These are phyloP conservation scores for Pulveroboletus sp. DNA, from an alignment of 768 basidiomycete species.

Conservation along the genomic window DNA sequence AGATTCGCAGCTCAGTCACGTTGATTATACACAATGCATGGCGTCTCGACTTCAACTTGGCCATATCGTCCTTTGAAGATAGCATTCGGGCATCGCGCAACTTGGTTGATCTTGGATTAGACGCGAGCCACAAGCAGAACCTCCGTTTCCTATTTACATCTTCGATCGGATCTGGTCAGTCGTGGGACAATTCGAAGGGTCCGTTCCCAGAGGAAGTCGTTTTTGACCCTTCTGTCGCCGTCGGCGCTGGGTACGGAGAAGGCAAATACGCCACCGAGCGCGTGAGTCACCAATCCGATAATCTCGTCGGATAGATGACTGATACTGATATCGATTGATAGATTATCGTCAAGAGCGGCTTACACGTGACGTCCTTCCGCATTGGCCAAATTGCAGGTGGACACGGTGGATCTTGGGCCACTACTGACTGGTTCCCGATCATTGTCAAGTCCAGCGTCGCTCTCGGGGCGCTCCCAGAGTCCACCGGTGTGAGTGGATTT, in stretches of 20 bases:
- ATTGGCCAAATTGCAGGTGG: slow-evolving; percentile 48
- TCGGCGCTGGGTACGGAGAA: slow-evolving; percentile 46
- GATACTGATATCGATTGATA: slow-evolving; percentile 7
- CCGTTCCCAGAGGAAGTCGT: slow-evolving; percentile 35
- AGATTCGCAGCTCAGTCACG: slow-evolving; percentile 35
- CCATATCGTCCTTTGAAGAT: slow-evolving; percentile 42
- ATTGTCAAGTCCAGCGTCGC: slow-evolving; percentile 36
- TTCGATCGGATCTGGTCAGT: slow-evolving; percentile 34
- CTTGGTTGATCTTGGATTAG: slow-evolving; percentile 30
- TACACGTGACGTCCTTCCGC: slow-evolving; percentile 37
- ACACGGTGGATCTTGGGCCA: slow-evolving; percentile 39
- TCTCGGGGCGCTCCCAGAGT: slow-evolving; percentile 27
- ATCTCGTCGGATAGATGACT: no score
- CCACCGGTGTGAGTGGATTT: slow-evolving; percentile 35
- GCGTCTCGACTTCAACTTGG: slow-evolving; percentile 42
- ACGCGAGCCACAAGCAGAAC: slow-evolving; percentile 23
- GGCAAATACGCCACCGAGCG: slow-evolving; percentile 43
- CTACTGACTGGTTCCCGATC: slow-evolving; percentile 46
- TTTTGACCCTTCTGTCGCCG: slow-evolving; percentile 29
- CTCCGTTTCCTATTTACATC: slow-evolving; percentile 40
- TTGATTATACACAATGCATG: slow-evolving; percentile 43
- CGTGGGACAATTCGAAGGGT: slow-evolving; percentile 27
- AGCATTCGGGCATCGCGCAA: slow-evolving; percentile 40
- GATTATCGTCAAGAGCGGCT: slow-evolving; percentile 37
- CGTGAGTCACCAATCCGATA: slow-evolving; percentile 17